Conservation (phyloP, 495 filamentous ascomycete species). For the Saxispiralis lemnorum region DNA sequence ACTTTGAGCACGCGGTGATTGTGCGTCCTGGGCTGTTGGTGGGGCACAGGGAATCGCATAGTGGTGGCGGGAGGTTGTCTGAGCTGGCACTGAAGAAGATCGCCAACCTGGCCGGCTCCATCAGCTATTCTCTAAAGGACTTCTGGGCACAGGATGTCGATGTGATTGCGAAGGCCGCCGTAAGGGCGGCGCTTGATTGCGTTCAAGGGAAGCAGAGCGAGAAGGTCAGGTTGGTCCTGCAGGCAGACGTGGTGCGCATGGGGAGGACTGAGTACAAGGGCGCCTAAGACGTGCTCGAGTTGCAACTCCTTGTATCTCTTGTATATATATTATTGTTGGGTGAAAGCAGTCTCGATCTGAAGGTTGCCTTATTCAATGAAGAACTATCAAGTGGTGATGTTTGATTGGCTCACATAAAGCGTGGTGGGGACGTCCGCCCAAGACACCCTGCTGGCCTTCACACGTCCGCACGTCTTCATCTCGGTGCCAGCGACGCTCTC, state of each 20-base stretch:
- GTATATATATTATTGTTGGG: no score
- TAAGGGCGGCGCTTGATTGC: conserved; percentile 33
- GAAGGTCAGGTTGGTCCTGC: conserved; percentile 18
- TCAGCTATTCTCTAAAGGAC: conserved; percentile 44
- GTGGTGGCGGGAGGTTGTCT: conserved; percentile 33
- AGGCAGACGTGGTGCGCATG: conserved; percentile 22
- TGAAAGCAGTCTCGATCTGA: no score
- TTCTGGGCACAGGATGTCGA: conserved; percentile 55
- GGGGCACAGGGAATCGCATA: conserved; percentile 37
- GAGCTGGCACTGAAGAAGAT: conserved; percentile 33
- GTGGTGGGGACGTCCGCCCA: no score
- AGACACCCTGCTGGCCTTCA: no score
- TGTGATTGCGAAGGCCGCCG: conserved; percentile 56
- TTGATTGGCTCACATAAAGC: no score
- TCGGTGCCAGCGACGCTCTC: no score
- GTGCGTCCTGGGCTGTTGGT: conserved; percentile 57
- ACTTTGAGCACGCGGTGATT: conserved; percentile 58
- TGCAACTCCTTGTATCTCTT: no score
- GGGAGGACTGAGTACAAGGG: conserved; percentile 20
- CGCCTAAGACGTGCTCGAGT: no score
- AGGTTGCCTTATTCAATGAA: no score
- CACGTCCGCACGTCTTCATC: no score
- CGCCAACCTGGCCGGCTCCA: conserved; percentile 31
- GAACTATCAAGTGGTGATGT: no score
- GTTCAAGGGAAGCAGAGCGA: conserved; percentile 21